These are phyloP conservation scores for Sugiyamaella castrensis DNA, from an alignment of 1,139 yeast species.

Conservation along the genomic window DNA sequence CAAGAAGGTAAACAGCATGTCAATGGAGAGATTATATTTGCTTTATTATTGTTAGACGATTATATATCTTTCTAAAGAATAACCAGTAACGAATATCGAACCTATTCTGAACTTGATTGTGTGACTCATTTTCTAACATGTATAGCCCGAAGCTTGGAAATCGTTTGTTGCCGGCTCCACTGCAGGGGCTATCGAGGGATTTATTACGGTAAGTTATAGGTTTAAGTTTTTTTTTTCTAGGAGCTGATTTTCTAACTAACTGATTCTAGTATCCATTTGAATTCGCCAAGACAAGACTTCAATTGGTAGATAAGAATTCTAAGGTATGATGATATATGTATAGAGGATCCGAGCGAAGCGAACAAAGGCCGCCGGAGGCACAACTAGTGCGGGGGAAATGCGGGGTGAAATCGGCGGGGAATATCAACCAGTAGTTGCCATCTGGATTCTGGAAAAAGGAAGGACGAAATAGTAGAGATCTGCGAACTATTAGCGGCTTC, in stretches of 20 bases:
- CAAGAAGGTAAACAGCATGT: too few species aligned
- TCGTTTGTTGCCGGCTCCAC: constrained; percentile 92
- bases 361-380: too few species aligned
- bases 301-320: constrained; percentile 68
- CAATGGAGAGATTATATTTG: too few species aligned
- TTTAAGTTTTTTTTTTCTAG: background rate
- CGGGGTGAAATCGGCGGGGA: too few species aligned
- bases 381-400: too few species aligned
- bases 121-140: background rate
- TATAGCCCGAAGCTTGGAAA: constrained; percentile 44
- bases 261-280: constrained; percentile 72
- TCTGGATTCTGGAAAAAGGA: too few species aligned
- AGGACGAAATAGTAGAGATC: background rate
- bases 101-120: background rate
- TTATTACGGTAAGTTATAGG: constrained; percentile 48
- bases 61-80: too few species aligned
- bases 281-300: constrained; percentile 91
- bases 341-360: background rate
- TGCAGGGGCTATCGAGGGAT: constrained; percentile 93
- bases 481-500: background rate
- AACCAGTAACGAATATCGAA: background rate
- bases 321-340: constrained; percentile 36
- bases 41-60: too few species aligned
- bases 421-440: too few species aligned
- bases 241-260: constrained; percentile 1